A percentile compares a stretch with the other conserved stretches of the same genome.
Conservation (phyloP, 257 asterid species). For the Thymus mandschuricus region DNA sequence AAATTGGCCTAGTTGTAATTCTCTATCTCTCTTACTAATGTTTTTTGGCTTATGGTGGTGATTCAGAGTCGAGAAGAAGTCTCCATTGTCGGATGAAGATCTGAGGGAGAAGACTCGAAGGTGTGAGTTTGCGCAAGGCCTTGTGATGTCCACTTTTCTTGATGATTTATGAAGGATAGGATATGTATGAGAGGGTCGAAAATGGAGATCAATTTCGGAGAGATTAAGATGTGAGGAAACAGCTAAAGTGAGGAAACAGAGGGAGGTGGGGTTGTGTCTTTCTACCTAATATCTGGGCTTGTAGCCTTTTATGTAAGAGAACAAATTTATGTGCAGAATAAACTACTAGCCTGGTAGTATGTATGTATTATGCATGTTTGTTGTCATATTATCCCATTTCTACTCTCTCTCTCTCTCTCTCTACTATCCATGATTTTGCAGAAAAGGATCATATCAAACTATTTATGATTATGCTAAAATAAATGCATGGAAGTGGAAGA, state of each 20-base stretch:
- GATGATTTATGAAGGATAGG: conserved; percentile 36
- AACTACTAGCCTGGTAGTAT: conserved; percentile 13
- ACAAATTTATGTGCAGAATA: conserved; percentile 27
- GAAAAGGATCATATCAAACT: no score
- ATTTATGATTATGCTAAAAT: no score
- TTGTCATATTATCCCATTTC: background rate
- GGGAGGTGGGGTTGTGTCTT: conserved; percentile 8
- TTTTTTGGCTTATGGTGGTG: background rate
- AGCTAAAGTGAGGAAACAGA: conserved; percentile 21
- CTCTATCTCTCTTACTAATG: background rate
- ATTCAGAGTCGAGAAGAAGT: conserved; percentile 36
- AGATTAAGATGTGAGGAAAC: conserved; percentile 15
- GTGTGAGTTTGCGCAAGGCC: conserved; percentile 72
- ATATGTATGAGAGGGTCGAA: conserved; percentile 17
- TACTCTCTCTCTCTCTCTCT: background rate
- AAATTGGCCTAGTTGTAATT: background rate
- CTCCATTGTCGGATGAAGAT: conserved; percentile 62
- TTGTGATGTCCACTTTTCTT: conserved; percentile 67
- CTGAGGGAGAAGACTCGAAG: conserved; percentile 67
- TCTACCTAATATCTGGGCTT: conserved; percentile 20
- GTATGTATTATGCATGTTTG: background rate
- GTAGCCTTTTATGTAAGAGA: conserved; percentile 15
- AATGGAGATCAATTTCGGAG: conserved; percentile 35
- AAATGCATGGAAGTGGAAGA: no score
- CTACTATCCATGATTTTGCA: background rate